Base-by-base conservation (phyloP, 164 flowering plant genomes). In the Berberis thunbergii region DNA sequence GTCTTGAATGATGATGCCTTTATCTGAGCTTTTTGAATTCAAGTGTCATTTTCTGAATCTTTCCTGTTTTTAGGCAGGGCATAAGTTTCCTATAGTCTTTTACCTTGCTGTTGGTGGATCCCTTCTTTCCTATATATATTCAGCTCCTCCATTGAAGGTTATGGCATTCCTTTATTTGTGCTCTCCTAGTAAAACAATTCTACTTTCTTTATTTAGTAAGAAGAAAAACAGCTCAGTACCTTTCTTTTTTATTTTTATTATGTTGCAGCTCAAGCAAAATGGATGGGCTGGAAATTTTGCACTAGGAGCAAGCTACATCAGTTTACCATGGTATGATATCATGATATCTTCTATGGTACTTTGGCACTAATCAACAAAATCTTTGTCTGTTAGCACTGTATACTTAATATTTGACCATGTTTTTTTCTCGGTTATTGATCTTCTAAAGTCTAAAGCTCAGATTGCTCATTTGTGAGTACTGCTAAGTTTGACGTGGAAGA, bases 201-300 rank as follows among this genome's bases (percentile, higher is more conserved):
- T 5, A 60, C 10, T 49, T 61, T 43, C 38, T 10, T 57, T 56
- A 49, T 54, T 61, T 7, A 54, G 68, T 56, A 43, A 54, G 41
- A 7, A 62, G 53, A 13, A 7, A 45, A 64, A 49, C 38, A 50
- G 12, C 54, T 60, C 58, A 45, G 9, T 2, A 2, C 49, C 46
- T 70, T 38, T 61, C 57, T 53, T 11, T 1, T 43, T 45, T 61
- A 1, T 54, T 6, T 26, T 26, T 26, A 26, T 26, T 49, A 45
- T 8, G 7, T 57, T 80, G 75, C 88, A 94, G 99, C 93, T 94
- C 64, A 94, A 94, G 74, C 97, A 91, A 74, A 89, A 94, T 80
- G 99, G 99, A 67, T 94, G 99, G 99, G 81, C 86, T 66, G 99
- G 99, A 66, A 94, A 94, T 77, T 94, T 91, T 76, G 99, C 99